A percentile compares a stretch with the other conserved stretches of the same genome.
Conservation (phyloP, 495 filamentous ascomycete species). For the Beverwykella pulmonaria region DNA sequence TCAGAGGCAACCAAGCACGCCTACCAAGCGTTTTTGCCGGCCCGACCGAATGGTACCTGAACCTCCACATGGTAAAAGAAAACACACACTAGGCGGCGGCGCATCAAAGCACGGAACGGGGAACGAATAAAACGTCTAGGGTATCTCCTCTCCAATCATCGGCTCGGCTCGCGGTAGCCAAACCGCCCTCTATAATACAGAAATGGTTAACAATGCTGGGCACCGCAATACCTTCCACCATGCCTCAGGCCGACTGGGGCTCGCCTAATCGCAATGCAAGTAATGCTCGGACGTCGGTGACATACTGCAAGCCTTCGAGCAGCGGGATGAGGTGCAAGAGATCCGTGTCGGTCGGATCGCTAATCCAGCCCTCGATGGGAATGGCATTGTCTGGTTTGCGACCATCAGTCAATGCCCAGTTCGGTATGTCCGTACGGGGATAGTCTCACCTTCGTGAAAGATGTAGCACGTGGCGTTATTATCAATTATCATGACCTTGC, state of each 20-base stretch:
- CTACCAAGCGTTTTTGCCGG: constrained; percentile 12
- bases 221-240: neutral
- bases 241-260: constrained; percentile 45
- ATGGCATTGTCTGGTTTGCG: constrained; percentile 78
- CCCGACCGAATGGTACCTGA: neutral
- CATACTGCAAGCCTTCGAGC: constrained; percentile 92
- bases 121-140: constrained; percentile 25
- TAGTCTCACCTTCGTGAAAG: constrained; percentile 86
- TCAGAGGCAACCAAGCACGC: constrained; percentile 6
- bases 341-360: constrained; percentile 86
- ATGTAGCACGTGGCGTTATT: constrained; percentile 98
- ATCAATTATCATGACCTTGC: constrained; percentile 96
- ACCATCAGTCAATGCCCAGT: constrained; percentile 30
- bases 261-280: constrained; percentile 87
- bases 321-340: constrained; percentile 90
- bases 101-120: neutral
- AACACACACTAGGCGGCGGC: constrained; percentile 5
- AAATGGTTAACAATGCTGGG: constrained; percentile 11
- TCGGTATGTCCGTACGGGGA: constrained; percentile 17
- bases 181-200: constrained; percentile 32
- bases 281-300: constrained; percentile 88
- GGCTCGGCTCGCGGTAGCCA: constrained; percentile 11
- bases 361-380: constrained; percentile 91
- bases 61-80: constrained; percentile 11
- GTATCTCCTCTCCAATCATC: constrained; percentile 35